Percentiles rank a stretch among this genome's conserved stretches.
Conservation (phyloP, 2,329 filamentous ascomycete genomes). For the Sarocladium kiliense region DNA sequence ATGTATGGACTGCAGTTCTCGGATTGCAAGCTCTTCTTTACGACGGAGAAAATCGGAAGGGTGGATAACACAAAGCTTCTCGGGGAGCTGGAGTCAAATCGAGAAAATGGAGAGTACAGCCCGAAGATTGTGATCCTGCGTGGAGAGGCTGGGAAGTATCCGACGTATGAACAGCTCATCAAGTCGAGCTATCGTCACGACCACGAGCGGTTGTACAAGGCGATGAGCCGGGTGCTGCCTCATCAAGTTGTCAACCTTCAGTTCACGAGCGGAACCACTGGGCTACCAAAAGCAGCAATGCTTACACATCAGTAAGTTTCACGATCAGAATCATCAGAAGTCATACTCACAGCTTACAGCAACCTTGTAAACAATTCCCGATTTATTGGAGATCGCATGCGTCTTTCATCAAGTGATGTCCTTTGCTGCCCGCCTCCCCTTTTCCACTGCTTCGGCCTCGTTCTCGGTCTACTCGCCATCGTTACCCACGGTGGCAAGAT, state of each 20-base stretch:
- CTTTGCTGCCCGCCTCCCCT: conserved; percentile 79
- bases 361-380: conserved; percentile 61
- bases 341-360: conserved; percentile 23
- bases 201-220: conserved; percentile 44
- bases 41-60: conserved; percentile 62
- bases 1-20: conserved; percentile 67
- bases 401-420: conserved; percentile 58
- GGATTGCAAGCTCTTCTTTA: conserved; percentile 69
- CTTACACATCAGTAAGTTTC: conserved; percentile 59
- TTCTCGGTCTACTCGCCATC: conserved; percentile 67
- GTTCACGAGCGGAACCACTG: conserved; percentile 72
- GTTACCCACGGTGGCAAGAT: conserved; percentile 72
- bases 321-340: not conserved
- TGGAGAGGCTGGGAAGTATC: conserved; percentile 45
- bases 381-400: conserved; percentile 71
- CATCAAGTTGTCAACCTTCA: conserved; percentile 69
- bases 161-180: conserved; percentile 56
- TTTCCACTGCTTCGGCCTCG: conserved; percentile 82
- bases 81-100: conserved; percentile 36
- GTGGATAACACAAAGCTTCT: conserved; percentile 60
- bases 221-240: conserved; percentile 51
- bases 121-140: conserved; percentile 57
- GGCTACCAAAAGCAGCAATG: conserved; percentile 69
- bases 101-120: conserved; percentile 19
- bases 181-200: conserved; percentile 43